Percentiles rank a stretch among this genome's conserved stretches.
Conservation (phyloP, 352 stramenopile species). For the Globisporangium orthogonon region DNA sequence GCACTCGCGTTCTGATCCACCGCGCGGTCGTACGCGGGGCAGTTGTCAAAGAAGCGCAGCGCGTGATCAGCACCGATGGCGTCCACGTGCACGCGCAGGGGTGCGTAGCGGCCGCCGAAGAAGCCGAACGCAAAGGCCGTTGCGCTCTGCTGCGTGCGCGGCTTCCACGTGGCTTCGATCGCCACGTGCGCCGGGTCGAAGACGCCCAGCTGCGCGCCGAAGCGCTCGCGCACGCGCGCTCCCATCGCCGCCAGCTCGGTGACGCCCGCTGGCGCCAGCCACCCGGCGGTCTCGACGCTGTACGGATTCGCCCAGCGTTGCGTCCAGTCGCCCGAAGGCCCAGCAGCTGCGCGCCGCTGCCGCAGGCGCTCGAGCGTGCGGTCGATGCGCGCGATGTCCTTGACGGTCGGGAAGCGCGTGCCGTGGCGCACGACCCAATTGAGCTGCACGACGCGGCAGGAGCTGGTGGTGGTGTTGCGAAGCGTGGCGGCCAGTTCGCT, state of each 20-base stretch:
- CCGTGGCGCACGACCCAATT: slow-evolving; percentile 79
- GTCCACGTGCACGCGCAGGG: slow-evolving; percentile 44
- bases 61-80: slow-evolving; percentile 49
- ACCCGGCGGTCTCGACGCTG: slow-evolving; percentile 28
- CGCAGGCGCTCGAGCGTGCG: slow-evolving; percentile 20
- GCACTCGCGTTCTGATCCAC: slow-evolving; percentile 64
- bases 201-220: slow-evolving; percentile 19
- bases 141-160: slow-evolving; percentile 71
- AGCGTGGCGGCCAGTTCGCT: neutral
- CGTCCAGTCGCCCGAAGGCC: slow-evolving; percentile 18
- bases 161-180: slow-evolving; percentile 81
- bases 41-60: slow-evolving; percentile 84
- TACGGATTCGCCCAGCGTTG: slow-evolving; percentile 50
- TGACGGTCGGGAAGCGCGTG: slow-evolving; percentile 72
- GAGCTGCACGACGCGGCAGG: slow-evolving; percentile 51
- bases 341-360: neutral
- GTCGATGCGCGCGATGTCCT: slow-evolving; percentile 67
- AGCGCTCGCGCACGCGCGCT: slow-evolving; percentile 37
- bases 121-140: slow-evolving; percentile 71
- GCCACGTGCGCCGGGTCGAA: slow-evolving; percentile 35
- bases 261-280: slow-evolving; percentile 51
- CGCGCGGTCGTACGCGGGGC: slow-evolving; percentile 40
- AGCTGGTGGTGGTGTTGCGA: neutral
- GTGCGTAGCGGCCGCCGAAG: slow-evolving; percentile 46
- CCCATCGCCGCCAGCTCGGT: slow-evolving; percentile 58